A percentile compares a stretch with the other conserved stretches of the same genome.
Evolutionary conservation across 495 filamentous ascomycete species (phyloP).

Genomic region (Penicillium desertorum): DNA sequence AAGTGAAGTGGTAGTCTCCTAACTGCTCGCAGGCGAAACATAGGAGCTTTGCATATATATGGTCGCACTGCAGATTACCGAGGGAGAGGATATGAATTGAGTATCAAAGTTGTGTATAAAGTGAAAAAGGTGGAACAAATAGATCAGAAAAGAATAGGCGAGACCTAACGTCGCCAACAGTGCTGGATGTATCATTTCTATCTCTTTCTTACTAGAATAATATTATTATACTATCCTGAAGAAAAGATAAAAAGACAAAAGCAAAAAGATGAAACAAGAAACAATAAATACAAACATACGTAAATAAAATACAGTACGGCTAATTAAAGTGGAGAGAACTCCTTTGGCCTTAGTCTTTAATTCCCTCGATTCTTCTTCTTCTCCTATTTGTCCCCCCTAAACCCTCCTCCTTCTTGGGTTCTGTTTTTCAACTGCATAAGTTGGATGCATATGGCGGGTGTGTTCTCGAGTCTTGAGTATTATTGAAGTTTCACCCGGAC

Average conservation of each 20-base stretch:
- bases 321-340: slow-evolving; percentile 14
- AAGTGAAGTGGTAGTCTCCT: slow-evolving; percentile 10
- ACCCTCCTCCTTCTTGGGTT: slow-evolving; percentile 6
- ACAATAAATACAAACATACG: background rate
- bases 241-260: background rate
- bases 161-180: background rate
- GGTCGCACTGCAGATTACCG: background rate
- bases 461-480: slow-evolving; percentile 2
- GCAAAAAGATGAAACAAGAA: background rate
- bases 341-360: slow-evolving; percentile 18
- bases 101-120: background rate
- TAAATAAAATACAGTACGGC: background rate
- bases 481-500: slow-evolving; percentile 7
- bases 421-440: background rate
- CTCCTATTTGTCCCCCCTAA: slow-evolving; percentile 23
- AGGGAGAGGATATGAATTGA: background rate
- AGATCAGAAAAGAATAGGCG: background rate
- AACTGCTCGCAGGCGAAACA: slow-evolving; percentile 20
- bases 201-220: no score
- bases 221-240: background rate
- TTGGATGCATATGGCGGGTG: slow-evolving; percentile 1
- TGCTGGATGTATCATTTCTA: background rate
- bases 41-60: background rate
- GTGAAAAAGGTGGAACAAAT: no score
- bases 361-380: slow-evolving; percentile 13